These are phyloP conservation scores for Fusarium sp. DNA, from an alignment of 2,329 filamentous ascomycete species.

Conservation along the genomic window DNA sequence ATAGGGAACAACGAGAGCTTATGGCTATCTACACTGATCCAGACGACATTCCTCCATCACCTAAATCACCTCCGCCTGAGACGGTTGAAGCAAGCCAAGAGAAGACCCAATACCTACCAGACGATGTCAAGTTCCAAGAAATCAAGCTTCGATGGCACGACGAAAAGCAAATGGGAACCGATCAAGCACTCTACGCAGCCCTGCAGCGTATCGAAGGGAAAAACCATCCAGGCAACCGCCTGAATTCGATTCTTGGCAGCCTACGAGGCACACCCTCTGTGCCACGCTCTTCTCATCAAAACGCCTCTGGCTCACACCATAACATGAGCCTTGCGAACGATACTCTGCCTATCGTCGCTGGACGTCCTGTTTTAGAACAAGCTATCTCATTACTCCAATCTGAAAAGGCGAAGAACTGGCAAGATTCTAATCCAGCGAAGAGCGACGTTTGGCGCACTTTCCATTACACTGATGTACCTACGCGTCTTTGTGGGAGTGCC, in stretches of 20 bases:
- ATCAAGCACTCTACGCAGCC: slow-evolving; percentile 59
- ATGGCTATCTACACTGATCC: slow-evolving; percentile 70
- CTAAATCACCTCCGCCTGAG: slow-evolving; percentile 64
- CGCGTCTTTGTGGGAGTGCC: slow-evolving; percentile 58
- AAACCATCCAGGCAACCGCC: slow-evolving; percentile 52
- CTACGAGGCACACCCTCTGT: slow-evolving; percentile 45
- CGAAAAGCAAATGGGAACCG: slow-evolving; percentile 58
- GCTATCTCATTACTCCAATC: slow-evolving; percentile 60
- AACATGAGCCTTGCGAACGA: slow-evolving; percentile 24
- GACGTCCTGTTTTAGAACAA: slow-evolving; percentile 56
- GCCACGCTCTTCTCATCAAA: slow-evolving; percentile 32
- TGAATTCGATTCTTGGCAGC: slow-evolving; percentile 58
- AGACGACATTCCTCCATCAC: slow-evolving; percentile 67
- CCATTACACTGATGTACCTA: slow-evolving; percentile 58
- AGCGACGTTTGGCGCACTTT: slow-evolving; percentile 49
- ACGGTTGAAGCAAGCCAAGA: slow-evolving; percentile 37
- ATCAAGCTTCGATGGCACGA: slow-evolving; percentile 64
- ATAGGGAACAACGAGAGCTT: slow-evolving; percentile 69
- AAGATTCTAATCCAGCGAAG: slow-evolving; percentile 56
- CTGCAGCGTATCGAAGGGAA: slow-evolving; percentile 58
- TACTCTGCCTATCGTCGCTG: slow-evolving; percentile 50
- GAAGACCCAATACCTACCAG: slow-evolving; percentile 55
- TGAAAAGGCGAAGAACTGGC: slow-evolving; percentile 59
- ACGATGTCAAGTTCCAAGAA: slow-evolving; percentile 60
- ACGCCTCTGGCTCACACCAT: slow-evolving; percentile 22